Evolutionary conservation across 2,329 filamentous ascomycete genomes (phyloP), one percentile per base, ranked within the genome.

Genomic region (Cladosporium sp.): DNA sequence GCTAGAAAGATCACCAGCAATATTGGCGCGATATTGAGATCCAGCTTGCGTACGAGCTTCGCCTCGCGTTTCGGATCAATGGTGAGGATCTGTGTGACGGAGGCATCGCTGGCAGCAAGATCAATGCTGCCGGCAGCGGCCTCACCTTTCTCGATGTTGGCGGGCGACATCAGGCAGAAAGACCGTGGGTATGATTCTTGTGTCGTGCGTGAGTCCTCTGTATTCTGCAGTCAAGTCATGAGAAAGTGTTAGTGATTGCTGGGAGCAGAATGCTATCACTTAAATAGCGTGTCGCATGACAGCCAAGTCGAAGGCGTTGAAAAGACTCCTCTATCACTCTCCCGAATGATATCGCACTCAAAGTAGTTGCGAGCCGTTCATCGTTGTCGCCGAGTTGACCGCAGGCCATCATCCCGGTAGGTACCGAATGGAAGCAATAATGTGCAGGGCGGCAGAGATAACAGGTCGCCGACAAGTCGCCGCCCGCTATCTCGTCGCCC

Each of bases 1-100:
- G 72, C 72, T 25, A 73, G 58, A 67, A 71, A 71, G 8, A 72
- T 61, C 34, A 72, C 59, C 67, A 72, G 71, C 68, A 73, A 71
- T 28, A 73, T 70, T 1, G 71, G 71, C 3, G 69, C 71, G 42
- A 73, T 66, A 39, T 66, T 72, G 55, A 64, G 64, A 45, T 73
- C 70, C 28, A 73, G 63, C 51, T 72, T 73, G 15, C 66, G 63
- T 3, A 69, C 63, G 11, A 74, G 59, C 25, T 62, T 65, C 25
- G 65, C 66, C 40, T 73, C 69, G 28, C 64, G 65, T 40, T 67
- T 69, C 38, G 49, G 30, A 22, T 51, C 49, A 11, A 51, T 51
- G 8, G 30, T 22, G 9, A 51, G 30, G 49, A 8, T 38, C 22
- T 51, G 49, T 12, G 30, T 38, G n/a, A 37, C 49, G 12, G 30